phyloP scores from a whole-genome alignment of 148 eudicot genomes.

The Chenopodium suecicum region DNA sequence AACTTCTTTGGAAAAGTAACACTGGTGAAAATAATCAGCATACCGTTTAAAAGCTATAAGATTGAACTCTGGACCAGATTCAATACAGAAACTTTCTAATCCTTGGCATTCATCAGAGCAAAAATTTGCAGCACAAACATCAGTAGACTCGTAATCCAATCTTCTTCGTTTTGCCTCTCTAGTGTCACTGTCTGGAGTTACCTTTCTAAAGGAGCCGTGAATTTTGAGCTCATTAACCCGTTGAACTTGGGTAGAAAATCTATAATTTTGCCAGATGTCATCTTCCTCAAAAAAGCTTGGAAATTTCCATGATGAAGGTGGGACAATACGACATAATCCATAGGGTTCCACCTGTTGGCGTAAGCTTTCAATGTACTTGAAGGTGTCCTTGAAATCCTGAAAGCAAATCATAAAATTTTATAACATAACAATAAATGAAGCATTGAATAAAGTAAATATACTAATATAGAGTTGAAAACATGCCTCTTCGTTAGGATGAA shows the following conservation, averaged over 20 bases:
- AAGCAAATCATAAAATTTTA: constrained; percentile 4
- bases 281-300: constrained; percentile 54
- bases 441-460: background rate
- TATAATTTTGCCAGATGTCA: constrained; percentile 38
- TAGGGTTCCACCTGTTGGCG: constrained; percentile 54
- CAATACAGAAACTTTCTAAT: constrained; percentile 34
- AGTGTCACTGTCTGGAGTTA: constrained; percentile 25
- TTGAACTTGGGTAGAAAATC: constrained; percentile 50
- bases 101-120: constrained; percentile 22
- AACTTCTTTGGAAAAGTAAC: constrained; percentile 43
- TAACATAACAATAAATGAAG: background rate
- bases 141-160: constrained; percentile 31
- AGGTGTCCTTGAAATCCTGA: constrained; percentile 69
- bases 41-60: constrained; percentile 57
- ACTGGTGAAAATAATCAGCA: constrained; percentile 60
- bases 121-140: constrained; percentile 28
- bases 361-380: constrained; percentile 62
- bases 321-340: constrained; percentile 81
- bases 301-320: constrained; percentile 77
- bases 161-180: constrained; percentile 39
- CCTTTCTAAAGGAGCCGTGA: constrained; percentile 28
- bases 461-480: constrained; percentile 1
- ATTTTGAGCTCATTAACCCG: constrained; percentile 40
- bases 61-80: constrained; percentile 54
- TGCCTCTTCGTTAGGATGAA: constrained; percentile 74